These are phyloP conservation scores for Udeniomyces megalosporus DNA, from an alignment of 768 basidiomycete species.

Conservation along the genomic window DNA sequence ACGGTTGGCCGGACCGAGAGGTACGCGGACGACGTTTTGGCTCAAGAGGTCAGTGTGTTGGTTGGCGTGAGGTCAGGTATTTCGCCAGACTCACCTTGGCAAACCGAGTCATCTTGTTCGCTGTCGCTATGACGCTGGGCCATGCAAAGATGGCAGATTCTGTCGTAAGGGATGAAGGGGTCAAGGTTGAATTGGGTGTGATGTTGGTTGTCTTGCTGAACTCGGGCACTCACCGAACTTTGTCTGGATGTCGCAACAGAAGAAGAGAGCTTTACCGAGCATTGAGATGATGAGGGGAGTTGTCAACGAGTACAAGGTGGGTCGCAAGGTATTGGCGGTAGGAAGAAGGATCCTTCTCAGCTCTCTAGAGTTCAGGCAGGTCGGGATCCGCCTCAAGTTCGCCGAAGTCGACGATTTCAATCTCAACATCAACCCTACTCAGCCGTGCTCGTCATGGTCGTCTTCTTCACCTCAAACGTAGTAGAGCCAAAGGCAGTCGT, in stretches of 20 bases:
- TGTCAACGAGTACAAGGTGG: not conserved
- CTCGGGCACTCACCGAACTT: too few relatives aligned
- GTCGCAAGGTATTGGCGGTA: not conserved
- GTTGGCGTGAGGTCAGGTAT: not conserved
- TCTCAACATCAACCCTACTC: too few relatives aligned
- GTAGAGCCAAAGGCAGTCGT: slow-evolving; percentile 45
- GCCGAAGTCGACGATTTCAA: not conserved
- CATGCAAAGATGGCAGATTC: slow-evolving; percentile 3
- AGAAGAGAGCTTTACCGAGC: too few relatives aligned
- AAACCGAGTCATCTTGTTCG: slow-evolving; percentile 1
- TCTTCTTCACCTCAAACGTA: slow-evolving; percentile 48
- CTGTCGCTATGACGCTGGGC: not conserved
- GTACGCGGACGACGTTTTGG: too few relatives aligned
- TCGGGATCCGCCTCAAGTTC: not conserved
- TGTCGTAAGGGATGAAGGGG: too few relatives aligned
- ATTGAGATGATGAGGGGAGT: too few relatives aligned
- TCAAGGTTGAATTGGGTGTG: too few relatives aligned
- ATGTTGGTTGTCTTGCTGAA: too few relatives aligned
- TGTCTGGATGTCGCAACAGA: too few relatives aligned
- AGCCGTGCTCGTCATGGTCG: slow-evolving; percentile 40
- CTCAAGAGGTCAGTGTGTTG: too few relatives aligned
- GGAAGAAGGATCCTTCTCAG: not conserved
- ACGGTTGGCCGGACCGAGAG: not conserved
- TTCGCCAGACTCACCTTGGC: not conserved
- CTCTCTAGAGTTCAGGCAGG: not conserved